Evolutionary conservation across 176 grass and related monocot species (phyloP).

Genomic region (Triticum aestivum): IWGSC_CS_RefSeq_v2.1 NC_057807.1:245133488-245133987

Average conservation of each 20-base stretch:
- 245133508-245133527: neutral
- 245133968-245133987: neutral
- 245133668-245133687: too few relatives aligned
- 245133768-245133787: neutral
- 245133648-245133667: neutral
- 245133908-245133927: neutral
- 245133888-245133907: too few relatives aligned
- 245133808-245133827: neutral
- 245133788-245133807: neutral
- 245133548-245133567: neutral
- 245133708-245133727: too few relatives aligned
- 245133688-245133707: too few relatives aligned
- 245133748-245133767: neutral
- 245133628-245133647: neutral
- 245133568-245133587: neutral
- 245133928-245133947: neutral
- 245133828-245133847: too few relatives aligned
- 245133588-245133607: neutral
- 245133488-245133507: neutral
- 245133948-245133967: neutral
- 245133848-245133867: too few relatives aligned
- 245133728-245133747: too few relatives aligned
- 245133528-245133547: slow-evolving; percentile 10
- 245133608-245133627: neutral
- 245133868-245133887: too few relatives aligned